Base-by-base conservation (phyloP, 495 filamentous ascomycete species). In the Immersiella caudata region DNA sequence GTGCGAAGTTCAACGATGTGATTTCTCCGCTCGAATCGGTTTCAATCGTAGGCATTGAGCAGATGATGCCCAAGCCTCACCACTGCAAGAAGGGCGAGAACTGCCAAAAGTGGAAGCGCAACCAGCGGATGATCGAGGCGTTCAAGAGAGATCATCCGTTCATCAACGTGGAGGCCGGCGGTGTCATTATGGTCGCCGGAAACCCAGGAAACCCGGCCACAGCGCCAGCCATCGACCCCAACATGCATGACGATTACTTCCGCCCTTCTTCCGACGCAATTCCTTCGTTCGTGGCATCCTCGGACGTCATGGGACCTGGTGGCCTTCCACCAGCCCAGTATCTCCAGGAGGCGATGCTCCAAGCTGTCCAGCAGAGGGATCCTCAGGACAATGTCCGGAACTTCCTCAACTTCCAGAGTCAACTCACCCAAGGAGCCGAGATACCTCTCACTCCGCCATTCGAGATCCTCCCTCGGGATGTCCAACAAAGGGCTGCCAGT, bases 1-100 rank as follows among this genome's bases (percentile, higher is more conserved):
- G 78, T 72, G 76, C 73, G 6, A 76, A 78, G 67, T 79, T 81
- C 71, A 87, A 89, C 59, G 89, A 91, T 60, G 78, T 89, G 40
- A 86, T 94, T 72, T 85, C 84, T 0, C 93, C 92, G 0, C 82
- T 85, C 12, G 93, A 96, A 68, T 93, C 92, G 6, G 91, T 94
- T 2, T 96, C 93, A 0, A 96, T 97, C 65, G 93, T 97, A 35
- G 93, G 85, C 0, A 97, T 97, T 67, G 93, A 97, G 78, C 92
- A 97, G 74, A 72, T 94, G 18, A 80, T 96, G 21, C 93, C 93
- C 2, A 93, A 90, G 76, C 85, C 87, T 0, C 95, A 99, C 77
- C 86, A 82, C 46, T 99, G 95, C 78, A 89, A 88, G 46, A 97
- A 97, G 76, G 95, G 94, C 46, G 93, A 96, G 69, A 88, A 90